Evolutionary conservation across 306 rosid species (phyloP), one percentile per base, ranked within the genome.

Genomic region (Casuarina glauca): DNA sequence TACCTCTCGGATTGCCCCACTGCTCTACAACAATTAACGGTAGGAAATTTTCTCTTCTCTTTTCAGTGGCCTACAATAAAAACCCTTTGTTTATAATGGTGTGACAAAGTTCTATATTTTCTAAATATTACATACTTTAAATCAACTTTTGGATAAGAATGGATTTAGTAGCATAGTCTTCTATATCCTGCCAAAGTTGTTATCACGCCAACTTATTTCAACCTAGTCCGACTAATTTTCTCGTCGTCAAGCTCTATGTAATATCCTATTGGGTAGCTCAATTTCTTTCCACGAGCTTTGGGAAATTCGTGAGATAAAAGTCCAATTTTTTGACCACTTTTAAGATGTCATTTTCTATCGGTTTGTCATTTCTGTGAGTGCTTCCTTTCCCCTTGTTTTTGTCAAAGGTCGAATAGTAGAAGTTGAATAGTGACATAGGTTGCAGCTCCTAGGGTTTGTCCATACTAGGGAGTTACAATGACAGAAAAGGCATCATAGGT

Each of bases 1-100:
- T 95, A 82, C 80, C 86, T 95, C 52, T 93, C 99, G 5, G 93
- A 95, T 85, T 91, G 90, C 79, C 94, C 99, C 3, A 42, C 88
- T 57, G 97, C 97, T 74, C 87, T 91, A 72, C 97, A 89, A 70
- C 93, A 91, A 51, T 81, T 95, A 74, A 87, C 89, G 84, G 99
- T 95, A 89, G 5, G 44, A 32, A 79, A 26, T 26, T 70, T 57
- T 77, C 41, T 78, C 74, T 61, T 36, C 32, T 36, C 36, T 63
- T 12, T 35, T 62, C n/a, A 39, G 7, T 58, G 26, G 3, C 75
- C 3, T 26, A 26, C 32, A 26, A 26, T 26, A 26, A 26, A 26
- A 26, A 26, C 32, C 32, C 32, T 26, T 26, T 26, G 32, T 26
- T 26, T 26, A 26, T 26, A 26, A 26, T 26, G 32, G 32, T 26